Conservation (phyloP, 1,284 basidiomycete genomes). For the Irpex sp. region DNA sequence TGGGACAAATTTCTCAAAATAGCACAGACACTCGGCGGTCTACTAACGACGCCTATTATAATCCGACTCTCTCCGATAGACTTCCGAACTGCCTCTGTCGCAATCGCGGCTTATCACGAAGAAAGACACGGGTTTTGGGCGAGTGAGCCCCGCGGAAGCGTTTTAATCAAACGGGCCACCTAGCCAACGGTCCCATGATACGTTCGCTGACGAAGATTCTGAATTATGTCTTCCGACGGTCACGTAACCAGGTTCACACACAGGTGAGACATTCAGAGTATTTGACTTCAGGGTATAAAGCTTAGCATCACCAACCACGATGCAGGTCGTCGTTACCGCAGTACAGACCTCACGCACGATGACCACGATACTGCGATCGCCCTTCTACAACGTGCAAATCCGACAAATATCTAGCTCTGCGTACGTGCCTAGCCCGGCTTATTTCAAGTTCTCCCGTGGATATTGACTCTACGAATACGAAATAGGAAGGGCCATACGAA, state of each 20-base stretch:
- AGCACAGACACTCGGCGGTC: no score
- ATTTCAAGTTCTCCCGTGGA: neutral
- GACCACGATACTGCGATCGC: slow-evolving; percentile 1
- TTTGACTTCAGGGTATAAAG: neutral
- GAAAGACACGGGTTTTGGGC: neutral
- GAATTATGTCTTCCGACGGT: slow-evolving; percentile 4
- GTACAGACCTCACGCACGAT: neutral
- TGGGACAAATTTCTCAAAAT: no score
- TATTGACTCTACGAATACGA: neutral
- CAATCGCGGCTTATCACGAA: neutral
- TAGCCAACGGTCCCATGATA: slow-evolving; percentile 1
- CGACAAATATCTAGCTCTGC: slow-evolving; percentile 3
- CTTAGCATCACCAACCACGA: neutral
- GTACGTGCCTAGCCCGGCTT: slow-evolving; percentile 1
- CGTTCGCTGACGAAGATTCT: slow-evolving; percentile 7
- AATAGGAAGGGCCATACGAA: slow-evolving; percentile 35
- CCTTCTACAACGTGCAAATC: slow-evolving; percentile 4
- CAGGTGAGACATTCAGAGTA: neutral
- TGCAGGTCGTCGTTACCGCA: neutral
- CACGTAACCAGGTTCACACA: slow-evolving; percentile 3
- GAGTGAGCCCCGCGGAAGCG: neutral
- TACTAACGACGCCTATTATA: neutral
- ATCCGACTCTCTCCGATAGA: neutral
- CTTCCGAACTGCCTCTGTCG: neutral
- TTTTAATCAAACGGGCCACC: neutral